Evolutionary conservation across 2,329 filamentous ascomycete species (phyloP).

Genomic region (Cadophora sp.): DNA sequence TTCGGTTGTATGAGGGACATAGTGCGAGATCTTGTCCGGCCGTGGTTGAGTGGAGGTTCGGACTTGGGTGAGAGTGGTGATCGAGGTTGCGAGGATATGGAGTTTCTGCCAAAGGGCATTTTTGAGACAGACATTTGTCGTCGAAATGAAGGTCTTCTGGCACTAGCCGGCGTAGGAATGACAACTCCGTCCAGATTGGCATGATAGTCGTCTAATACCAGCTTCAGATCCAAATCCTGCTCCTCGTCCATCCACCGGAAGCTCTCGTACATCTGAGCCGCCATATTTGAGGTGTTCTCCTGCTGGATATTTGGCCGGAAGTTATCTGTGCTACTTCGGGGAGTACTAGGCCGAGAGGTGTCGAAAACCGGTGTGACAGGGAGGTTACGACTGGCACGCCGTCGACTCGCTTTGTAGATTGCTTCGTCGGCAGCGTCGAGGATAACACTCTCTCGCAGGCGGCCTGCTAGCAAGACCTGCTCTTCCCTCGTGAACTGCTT

Average conservation of each 20-base stretch:
- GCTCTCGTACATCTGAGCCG: conserved; percentile 61
- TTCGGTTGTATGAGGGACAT: conserved; percentile 59
- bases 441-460: conserved; percentile 58
- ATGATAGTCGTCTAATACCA: conserved; percentile 75
- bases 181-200: conserved; percentile 63
- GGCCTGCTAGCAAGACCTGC: conserved; percentile 64
- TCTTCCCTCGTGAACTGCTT: conserved; percentile 76
- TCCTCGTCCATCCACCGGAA: conserved; percentile 80
- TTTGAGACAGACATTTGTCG: conserved; percentile 76
- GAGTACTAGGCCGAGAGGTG: conserved; percentile 40
- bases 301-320: conserved; percentile 22
- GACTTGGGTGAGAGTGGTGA: conserved; percentile 39
- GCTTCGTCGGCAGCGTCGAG: conserved; percentile 65
- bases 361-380: conserved; percentile 39
- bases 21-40: conserved; percentile 57
- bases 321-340: conserved; percentile 36
- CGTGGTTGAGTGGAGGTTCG: conserved; percentile 37
- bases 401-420: conserved; percentile 55
- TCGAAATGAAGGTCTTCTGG: conserved; percentile 67
- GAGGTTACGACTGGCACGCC: conserved; percentile 49
- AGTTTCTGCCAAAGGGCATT: conserved; percentile 65
- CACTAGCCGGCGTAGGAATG: conserved; percentile 52
- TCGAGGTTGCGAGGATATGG: conserved; percentile 48
- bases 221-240: conserved; percentile 69
- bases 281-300: conserved; percentile 36